A percentile compares a stretch with the other conserved stretches of the same genome.
These are phyloP conservation scores for Primulina tabacum DNA, from an alignment of 257 asterid species.

Conservation along the genomic window DNA sequence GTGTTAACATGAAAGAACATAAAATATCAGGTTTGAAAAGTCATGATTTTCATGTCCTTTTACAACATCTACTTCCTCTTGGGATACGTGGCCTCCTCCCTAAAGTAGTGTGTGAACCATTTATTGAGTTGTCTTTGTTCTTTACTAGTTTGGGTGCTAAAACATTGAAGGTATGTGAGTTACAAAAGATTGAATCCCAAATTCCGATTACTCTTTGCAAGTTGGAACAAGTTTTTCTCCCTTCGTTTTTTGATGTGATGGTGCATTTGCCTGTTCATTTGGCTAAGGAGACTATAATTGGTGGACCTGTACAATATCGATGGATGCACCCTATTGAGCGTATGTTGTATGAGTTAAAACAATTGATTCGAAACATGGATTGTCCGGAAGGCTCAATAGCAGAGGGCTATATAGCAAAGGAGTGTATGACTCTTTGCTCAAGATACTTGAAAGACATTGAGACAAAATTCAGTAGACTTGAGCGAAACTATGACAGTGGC, in stretches of 20 bases:
- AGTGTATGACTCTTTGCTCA: neutral
- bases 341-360: neutral
- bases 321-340: conserved; percentile 5
- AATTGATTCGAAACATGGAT: neutral
- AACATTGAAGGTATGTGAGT: too few relatives aligned
- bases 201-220: too few relatives aligned
- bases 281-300: neutral
- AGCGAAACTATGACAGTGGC: neutral
- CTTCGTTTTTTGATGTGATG: neutral
- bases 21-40: conserved; percentile 17
- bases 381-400: neutral
- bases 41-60: conserved; percentile 18
- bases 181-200: too few relatives aligned
- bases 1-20: neutral
- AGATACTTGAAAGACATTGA: conserved; percentile 8
- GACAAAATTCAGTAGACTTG: neutral
- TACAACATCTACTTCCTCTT: conserved; percentile 9
- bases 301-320: neutral
- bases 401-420: neutral
- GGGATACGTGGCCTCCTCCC: conserved; percentile 5
- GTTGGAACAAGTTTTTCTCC: too few relatives aligned
- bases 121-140: neutral
- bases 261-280: neutral
- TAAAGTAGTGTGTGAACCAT: neutral
- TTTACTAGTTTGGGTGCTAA: neutral